Base-by-base conservation (phyloP, 371 early-diverging fungal genomes). In the Mortierella sp. region DNA sequence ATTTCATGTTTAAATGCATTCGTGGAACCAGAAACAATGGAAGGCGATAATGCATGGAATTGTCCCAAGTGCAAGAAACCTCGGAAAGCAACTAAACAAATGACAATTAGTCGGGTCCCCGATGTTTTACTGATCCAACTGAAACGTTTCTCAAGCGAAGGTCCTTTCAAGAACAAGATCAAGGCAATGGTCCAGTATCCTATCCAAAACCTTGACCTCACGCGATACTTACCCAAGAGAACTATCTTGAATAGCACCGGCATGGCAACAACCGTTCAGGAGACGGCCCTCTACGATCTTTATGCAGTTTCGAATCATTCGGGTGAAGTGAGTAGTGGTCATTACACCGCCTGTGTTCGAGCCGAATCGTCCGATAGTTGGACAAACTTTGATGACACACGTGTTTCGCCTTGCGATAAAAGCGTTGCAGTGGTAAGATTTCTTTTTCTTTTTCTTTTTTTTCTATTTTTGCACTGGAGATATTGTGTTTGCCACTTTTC, bases 271-370 rank as follows among this genome's bases (percentile, higher is more conserved):
- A 37, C 48, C 64, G 45, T 61, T 16, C 63, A 66, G 4, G 66
- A 74, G 46, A 65, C 83, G 3, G 80, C 82, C 18, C 43, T 72
- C 23, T 98, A 97, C 77, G 92, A 96, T 74, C 80, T 97, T 26
- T 97, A 95, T 81, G 96, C 92, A 19, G 92, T 98, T n/a, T 96
- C 97, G 84, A 97, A 97, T 74, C 99, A 98, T 72, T 95, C 90
- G 75, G 99, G 99, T 11, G 90, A 94, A 1, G 81, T 97, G 56
- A 94, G 90, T 56, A 93, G 95, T 45, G 99, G 99, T 1, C 99
- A 98, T 74, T 98, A 98, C 69, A 98, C 98, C 18, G 97, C 98
- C 0, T 90, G 89, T 73, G 96, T 97, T 4, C 85, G 92, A 46
- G 92, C 93, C 70, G 90, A 90, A 4, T 85, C 91, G 63, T 86